Base-by-base conservation (phyloP, 495 filamentous ascomycete genomes). In the Saxophila tyrrhenica region DNA sequence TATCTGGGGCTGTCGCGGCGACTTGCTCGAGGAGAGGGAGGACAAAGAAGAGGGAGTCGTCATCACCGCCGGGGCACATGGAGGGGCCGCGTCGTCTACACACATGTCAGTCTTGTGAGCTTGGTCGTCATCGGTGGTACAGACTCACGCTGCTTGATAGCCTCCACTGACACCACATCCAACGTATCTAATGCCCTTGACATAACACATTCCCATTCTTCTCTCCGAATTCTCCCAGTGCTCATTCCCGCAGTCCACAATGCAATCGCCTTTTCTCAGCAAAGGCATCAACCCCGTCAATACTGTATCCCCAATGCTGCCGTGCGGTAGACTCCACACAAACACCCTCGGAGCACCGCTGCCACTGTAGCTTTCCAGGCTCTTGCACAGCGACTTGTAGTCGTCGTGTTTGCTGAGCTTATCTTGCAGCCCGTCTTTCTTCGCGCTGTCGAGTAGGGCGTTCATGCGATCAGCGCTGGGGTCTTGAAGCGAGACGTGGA, bases 221-320 rank as follows among this genome's bases (percentile, higher is more conserved):
- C 77, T 63, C 57, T 89, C 78, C 0, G 84, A 86, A n/a, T 75
- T 80, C 25, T 75, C 67, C 57, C 79, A 88, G 58, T 85, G 71
- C 68, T 89, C 83, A 57, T 88, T 88, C 0, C 79, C 80, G 19
- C 78, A 80, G 62, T 87, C 84, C 9, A 89, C 71, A 48, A 89
- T 81, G 46, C 87, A 78, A 62, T 89, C 84, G 7, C 81, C 81
- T 22, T 65, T 69, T 25, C 75, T 72, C 13, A 87, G 65, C 50
- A 78, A 72, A 1, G 71, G 72, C 46, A 73, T 71, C 9, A 88
- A 67, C 50, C 73, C 73, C 2, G 73, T 73, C 3, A 88, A 65
- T n/a, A 84, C 82, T 0, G 70, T 74, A 61, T 88, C 85, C 11
- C 76, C 82, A 0, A 79, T 76, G n/a, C 62, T 65, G n/a, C 85